Evolutionary conservation across 2,329 filamentous ascomycete genomes (phyloP).

Genomic region (Ceratocystis albifundus): DNA sequence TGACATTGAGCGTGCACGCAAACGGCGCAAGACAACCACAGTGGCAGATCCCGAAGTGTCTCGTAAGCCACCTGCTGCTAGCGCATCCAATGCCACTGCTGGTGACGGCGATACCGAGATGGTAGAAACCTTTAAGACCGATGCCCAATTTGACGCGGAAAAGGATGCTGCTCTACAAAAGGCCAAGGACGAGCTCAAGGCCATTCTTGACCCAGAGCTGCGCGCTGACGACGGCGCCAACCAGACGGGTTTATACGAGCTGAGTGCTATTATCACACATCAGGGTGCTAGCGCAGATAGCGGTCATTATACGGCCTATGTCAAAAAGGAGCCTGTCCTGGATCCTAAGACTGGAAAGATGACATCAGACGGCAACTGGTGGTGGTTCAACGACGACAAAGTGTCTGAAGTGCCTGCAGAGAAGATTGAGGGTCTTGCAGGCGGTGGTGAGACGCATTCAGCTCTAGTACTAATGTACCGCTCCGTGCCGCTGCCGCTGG

Average conservation of each 20-base stretch:
- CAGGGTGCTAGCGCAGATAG: slow-evolving; percentile 95
- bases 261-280: slow-evolving; percentile 87
- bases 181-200: slow-evolving; percentile 79
- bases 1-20: slow-evolving; percentile 81
- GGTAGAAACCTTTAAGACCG: slow-evolving; percentile 73
- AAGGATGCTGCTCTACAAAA: slow-evolving; percentile 59
- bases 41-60: slow-evolving; percentile 39
- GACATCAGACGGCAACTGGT: slow-evolving; percentile 90
- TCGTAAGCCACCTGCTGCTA: slow-evolving; percentile 30
- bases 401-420: slow-evolving; percentile 84
- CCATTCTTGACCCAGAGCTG: slow-evolving; percentile 63
- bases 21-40: slow-evolving; percentile 64
- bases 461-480: slow-evolving; percentile 70
- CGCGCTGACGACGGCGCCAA: slow-evolving; percentile 72
- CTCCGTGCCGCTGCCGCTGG: slow-evolving; percentile 55
- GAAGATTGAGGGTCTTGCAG: slow-evolving; percentile 80
- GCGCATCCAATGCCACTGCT: slow-evolving; percentile 37
- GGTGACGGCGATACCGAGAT: slow-evolving; percentile 64
- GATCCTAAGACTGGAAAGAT: slow-evolving; percentile 67
- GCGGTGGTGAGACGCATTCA: slow-evolving; percentile 79
- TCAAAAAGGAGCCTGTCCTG: slow-evolving; percentile 73
- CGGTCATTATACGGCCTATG: slow-evolving; percentile 94
- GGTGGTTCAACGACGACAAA: slow-evolving; percentile 99
- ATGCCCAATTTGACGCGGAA: slow-evolving; percentile 84
- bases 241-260: slow-evolving; percentile 88